These are phyloP conservation scores for Wallemia mellicola DNA, from an alignment of 1,284 basidiomycete genomes.

Conservation along the genomic window DNA sequence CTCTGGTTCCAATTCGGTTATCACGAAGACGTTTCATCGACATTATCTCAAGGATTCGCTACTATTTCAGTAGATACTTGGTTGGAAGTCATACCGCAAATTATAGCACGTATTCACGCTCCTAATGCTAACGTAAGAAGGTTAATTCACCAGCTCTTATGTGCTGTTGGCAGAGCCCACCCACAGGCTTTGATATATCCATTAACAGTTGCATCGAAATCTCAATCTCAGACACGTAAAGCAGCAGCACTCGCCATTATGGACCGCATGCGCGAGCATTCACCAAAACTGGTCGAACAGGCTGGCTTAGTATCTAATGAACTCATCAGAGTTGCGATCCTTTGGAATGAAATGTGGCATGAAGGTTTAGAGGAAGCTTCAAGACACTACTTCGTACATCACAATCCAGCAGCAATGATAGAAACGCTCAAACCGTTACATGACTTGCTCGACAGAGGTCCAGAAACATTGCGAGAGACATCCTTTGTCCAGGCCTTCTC, in stretches of 20 bases:
- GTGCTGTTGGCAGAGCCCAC: constrained; percentile 80
- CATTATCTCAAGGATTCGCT: constrained; percentile 63
- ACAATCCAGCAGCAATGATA: constrained; percentile 98
- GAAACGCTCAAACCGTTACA: constrained; percentile 76
- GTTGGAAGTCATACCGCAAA: constrained; percentile 96
- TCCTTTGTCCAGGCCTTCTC: constrained; percentile 89
- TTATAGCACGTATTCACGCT: constrained; percentile 93
- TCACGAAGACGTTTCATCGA: constrained; percentile 64
- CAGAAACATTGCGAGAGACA: constrained; percentile 76
- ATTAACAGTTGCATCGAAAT: constrained; percentile 92
- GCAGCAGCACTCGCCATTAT: constrained; percentile 67
- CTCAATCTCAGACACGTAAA: constrained; percentile 52
- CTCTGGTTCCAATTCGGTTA: constrained; percentile 97
- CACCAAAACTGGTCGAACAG: constrained; percentile 65
- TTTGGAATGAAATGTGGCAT: constrained; percentile 99
- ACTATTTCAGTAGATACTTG: constrained; percentile 89
- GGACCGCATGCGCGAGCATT: constrained; percentile 81
- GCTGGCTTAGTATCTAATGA: constrained; percentile 77
- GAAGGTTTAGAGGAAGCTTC: constrained; percentile 96
- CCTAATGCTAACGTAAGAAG: constrained; percentile 60
- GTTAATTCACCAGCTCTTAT: constrained; percentile 67
- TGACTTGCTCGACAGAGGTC: constrained; percentile 74
- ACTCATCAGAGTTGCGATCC: constrained; percentile 82
- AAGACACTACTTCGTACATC: constrained; percentile 84
- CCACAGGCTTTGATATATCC: constrained; percentile 95